Evolutionary conservation across 805 yeast species (phyloP).

Genomic region (Cyberlindnera petersonii): DNA sequence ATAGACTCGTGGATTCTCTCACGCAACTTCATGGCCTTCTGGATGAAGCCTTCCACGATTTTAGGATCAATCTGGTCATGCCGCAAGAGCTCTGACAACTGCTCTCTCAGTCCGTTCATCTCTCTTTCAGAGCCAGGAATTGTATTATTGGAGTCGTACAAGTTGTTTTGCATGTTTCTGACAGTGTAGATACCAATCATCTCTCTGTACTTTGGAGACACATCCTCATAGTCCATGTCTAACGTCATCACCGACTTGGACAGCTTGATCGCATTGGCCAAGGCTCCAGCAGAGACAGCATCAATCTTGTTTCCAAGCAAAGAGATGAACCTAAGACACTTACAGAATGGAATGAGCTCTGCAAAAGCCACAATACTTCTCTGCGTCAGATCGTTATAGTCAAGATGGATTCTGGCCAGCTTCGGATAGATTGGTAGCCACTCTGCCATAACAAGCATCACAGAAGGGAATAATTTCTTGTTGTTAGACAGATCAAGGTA

Average conservation of each 20-base stretch:
- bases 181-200: conserved; percentile 73
- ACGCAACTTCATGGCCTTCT: conserved; percentile 36
- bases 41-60: conserved; percentile 32
- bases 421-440: conserved; percentile 66
- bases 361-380: conserved; percentile 59
- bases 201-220: conserved; percentile 58
- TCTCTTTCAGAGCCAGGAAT: conserved; percentile 30
- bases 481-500: conserved; percentile 80
- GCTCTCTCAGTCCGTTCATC: conserved; percentile 56
- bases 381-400: conserved; percentile 57
- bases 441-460: conserved; percentile 49
- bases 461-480: conserved; percentile 60
- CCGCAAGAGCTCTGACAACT: conserved; percentile 38
- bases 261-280: conserved; percentile 61
- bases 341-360: conserved; percentile 68
- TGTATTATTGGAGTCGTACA: conserved; percentile 15
- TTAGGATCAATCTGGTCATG: conserved; percentile 26
- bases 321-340: conserved; percentile 60
- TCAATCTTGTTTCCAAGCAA: conserved; percentile 64
- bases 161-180: conserved; percentile 67
- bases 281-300: conserved; percentile 55
- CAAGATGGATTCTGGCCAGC: conserved; percentile 65
- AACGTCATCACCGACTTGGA: conserved; percentile 60
- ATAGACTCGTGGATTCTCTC: conserved; percentile 43
- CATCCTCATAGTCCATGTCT: conserved; percentile 56